These are phyloP conservation scores for Sergeia podlipaevii DNA, from an alignment of 208 protist genomes.

Conservation along the genomic window DNA sequence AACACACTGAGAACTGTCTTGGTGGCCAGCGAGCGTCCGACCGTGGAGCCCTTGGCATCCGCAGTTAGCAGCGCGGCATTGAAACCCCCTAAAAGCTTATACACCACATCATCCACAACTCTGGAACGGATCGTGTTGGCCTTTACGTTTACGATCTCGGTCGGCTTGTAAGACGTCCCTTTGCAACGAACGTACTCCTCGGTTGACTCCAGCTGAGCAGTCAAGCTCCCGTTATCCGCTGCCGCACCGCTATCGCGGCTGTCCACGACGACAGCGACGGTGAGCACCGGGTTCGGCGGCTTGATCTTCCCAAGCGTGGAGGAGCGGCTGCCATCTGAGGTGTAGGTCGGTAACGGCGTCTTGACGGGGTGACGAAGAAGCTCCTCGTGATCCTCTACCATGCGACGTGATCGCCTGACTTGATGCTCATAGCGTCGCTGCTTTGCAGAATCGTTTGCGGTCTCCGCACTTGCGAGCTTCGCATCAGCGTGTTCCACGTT, in stretches of 20 bases:
- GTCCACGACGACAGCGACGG: background rate
- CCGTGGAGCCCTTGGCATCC: slow-evolving; percentile 24
- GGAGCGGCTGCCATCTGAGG: slow-evolving; percentile 14
- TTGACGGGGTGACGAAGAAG: slow-evolving; percentile 16
- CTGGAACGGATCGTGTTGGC: slow-evolving; percentile 19
- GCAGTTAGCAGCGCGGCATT: slow-evolving; percentile 41
- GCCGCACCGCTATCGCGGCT: background rate
- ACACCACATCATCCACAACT: slow-evolving; percentile 23
- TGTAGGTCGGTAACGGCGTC: slow-evolving; percentile 18
- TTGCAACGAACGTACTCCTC: background rate
- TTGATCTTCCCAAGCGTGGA: background rate
- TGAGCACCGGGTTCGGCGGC: background rate
- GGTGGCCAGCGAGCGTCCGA: slow-evolving; percentile 30
- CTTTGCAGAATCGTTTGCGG: slow-evolving; percentile 13
- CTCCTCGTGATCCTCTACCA: slow-evolving; percentile 26
- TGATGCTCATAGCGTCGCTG: slow-evolving; percentile 13
- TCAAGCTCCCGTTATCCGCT: slow-evolving; percentile 9
- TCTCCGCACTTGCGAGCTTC: slow-evolving; percentile 16
- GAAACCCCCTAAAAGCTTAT: slow-evolving; percentile 28
- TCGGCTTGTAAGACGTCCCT: slow-evolving; percentile 15
- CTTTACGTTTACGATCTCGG: slow-evolving; percentile 29
- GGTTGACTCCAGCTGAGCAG: slow-evolving; percentile 3
- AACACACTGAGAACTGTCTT: slow-evolving; percentile 21
- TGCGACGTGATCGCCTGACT: slow-evolving; percentile 17
- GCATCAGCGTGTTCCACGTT: slow-evolving; percentile 15